Evolutionary conservation across 2,329 filamentous ascomycete species (phyloP), one percentile per base, ranked within the genome.

Genomic region (Ophiosphaerella herpotricha): DNA sequence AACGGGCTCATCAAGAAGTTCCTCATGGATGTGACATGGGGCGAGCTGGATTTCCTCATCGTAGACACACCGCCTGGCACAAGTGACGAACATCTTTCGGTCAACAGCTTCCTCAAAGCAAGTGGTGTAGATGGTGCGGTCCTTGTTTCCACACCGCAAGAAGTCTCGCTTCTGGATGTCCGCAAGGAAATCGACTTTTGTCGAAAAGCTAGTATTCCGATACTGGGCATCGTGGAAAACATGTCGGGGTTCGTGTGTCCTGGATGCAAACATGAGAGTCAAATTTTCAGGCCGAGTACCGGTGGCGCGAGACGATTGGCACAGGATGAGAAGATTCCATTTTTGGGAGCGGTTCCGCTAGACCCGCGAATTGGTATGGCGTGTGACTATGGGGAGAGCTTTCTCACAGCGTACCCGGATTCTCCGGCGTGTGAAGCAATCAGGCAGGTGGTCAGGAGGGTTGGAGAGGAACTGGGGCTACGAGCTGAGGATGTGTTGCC

Each of bases 1-100:
- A 99, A 97, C 67, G 94, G 94, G 0, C 77, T 99, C 49, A 97
- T 99, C 70, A 99, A 99, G 78, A 90, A 95, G 73, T 99, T 99
- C 64, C 77, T 99, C 43, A 97, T 96, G 78, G 95, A 99, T 67
- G 94, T 99, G 6, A 91, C 95, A 70, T 99, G 95, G 94, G 94
- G 94, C 8, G 89, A 95, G 53, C 79, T 97, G 73, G 94, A 99
- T 68, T 96, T 93, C 61, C 71, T 99, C 50, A 82, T 99, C 43
- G 91, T 97, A 9, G 94, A 99, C 73, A 99, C 94, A 1, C 94
- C 95, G 1, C 94, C 94, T 0, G 94, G 94, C 14, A 99, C 94
- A 2, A 91, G 86, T 52, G 94, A 99, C 71, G 94, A 99, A 77
- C 94, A 99, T 75, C 77, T 99, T 31, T 93, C 88, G 58, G 92